Percentiles rank a stretch among this genome's conserved stretches.
Conservation (phyloP, 306 rosid genomes). For the Urtica urens region DNA sequence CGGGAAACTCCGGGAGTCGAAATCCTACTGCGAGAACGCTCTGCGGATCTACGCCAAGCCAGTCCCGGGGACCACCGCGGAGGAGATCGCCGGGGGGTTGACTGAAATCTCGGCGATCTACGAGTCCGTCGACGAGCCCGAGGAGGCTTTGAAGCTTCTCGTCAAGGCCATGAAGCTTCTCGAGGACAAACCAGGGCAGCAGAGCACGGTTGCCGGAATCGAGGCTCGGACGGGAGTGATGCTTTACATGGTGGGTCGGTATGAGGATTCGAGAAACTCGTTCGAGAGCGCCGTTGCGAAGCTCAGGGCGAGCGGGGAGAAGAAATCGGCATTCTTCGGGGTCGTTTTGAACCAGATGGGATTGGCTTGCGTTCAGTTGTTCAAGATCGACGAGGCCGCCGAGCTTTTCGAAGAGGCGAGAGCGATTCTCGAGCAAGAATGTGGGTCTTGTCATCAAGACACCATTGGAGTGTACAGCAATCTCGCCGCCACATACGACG, state of each 20-base stretch:
- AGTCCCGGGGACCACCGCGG: constrained; percentile 85
- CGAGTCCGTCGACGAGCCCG: constrained; percentile 93
- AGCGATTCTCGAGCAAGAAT: constrained; percentile 79
- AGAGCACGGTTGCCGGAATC: constrained; percentile 87
- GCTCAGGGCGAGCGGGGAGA: constrained; percentile 88
- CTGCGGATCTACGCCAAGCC: constrained; percentile 84
- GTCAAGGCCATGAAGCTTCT: constrained; percentile 75
- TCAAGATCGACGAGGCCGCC: constrained; percentile 96
- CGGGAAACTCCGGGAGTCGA: constrained; percentile 91
- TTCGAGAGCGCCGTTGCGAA: constrained; percentile 78
- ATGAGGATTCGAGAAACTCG: constrained; percentile 66
- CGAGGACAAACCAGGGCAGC: constrained; percentile 98
- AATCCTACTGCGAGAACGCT: constrained; percentile 91
- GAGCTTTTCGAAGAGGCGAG: constrained; percentile 97
- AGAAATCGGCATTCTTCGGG: constrained; percentile 94
- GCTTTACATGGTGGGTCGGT: constrained; percentile 80
- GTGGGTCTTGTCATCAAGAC: constrained; percentile 97
- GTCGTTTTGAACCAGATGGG: constrained; percentile 99
- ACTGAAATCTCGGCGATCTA: constrained; percentile 89
- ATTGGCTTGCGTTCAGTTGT: constrained; percentile 84
- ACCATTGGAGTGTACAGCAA: constrained; percentile 95
- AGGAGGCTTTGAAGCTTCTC: constrained; percentile 81
- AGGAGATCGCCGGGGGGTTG: constrained; percentile 83
- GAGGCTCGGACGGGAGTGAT: constrained; percentile 98
- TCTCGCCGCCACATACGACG: constrained; percentile 99